Evolutionary conservation across 2,329 filamentous ascomycete genomes (phyloP), one percentile per base, ranked within the genome.

Genomic region (Ophiognomonia clavigignenti-juglandacearum): DNA sequence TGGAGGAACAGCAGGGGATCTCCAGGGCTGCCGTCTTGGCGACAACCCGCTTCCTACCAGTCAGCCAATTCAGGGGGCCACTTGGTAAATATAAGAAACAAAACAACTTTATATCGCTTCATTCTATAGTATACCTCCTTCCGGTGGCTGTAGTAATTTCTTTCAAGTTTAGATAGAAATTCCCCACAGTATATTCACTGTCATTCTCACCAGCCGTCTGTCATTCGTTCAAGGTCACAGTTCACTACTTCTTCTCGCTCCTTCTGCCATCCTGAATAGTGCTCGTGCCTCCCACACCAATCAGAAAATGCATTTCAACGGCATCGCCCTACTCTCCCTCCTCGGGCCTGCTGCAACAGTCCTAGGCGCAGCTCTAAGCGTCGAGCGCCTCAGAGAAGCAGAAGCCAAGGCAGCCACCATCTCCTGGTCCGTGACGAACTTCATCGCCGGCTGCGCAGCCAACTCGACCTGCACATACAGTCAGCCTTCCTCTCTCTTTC

Each of bases 351-450:
- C 40, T 10, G 40, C 43, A 36, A 40, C 46, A 14, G 37, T 39
- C 27, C 46, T 38, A n/a, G n/a, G n/a, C 19, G 32, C 32, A 16
- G 16, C 32, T 35, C 32, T 35, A 8, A 16, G 11, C 19, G 32
- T 16, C 13, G 34, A 14, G 29, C 39, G 36, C 11, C 9, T 44
- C 7, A 29, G 38, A 27, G 34, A 48, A 35, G 24, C 40, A 16
- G 32, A 44, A 31, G 23, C 8, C 10, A 31, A 42, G 19, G 46
- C 34, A 19, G 20, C 36, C 24, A 29, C 35, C 27, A 48, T 43
- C 29, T 45, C 42, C 13, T 53, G 51, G 51, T 35, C 29, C 23
- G 34, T 51, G 10, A 41, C 42, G 9, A 27, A 34, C n/a, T 53
- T 48, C 48, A 43, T 36, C 16, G 51, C 35, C 10, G 48, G 45